Conservation (phyloP, 331 rosid genomes). For the Arachis monticola region DNA sequence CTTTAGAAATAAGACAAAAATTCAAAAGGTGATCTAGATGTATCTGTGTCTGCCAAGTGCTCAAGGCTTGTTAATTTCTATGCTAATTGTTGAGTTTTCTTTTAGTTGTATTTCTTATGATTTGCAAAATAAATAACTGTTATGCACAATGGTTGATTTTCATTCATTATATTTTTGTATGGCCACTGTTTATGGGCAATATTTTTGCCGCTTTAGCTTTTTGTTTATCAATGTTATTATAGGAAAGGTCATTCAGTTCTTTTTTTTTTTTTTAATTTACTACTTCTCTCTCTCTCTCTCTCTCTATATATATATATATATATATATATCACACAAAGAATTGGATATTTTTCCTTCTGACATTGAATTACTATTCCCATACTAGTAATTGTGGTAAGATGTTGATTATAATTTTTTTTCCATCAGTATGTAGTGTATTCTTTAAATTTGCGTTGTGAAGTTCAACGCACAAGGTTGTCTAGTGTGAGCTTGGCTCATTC, state of each 20-base stretch:
- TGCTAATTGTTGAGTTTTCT: constrained; percentile 12
- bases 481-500: constrained; percentile 25
- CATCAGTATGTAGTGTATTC: background rate
- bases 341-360: constrained; percentile 6
- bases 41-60: background rate
- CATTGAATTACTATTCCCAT: background rate
- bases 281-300: too few relatives aligned
- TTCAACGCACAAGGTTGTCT: constrained; percentile 8
- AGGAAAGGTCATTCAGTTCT: background rate
- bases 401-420: constrained; percentile 4
- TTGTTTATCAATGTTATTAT: background rate
- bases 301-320: too few relatives aligned
- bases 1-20: constrained; percentile 23
- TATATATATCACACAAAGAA: background rate
- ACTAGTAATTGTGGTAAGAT: constrained; percentile 1
- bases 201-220: background rate
- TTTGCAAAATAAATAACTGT: constrained; percentile 1
- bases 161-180: constrained; percentile 20
- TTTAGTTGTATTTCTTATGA: background rate
- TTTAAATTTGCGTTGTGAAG: constrained; percentile 21
- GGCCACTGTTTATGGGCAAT: background rate
- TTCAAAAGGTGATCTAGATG: constrained; percentile 17
- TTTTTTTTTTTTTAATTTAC: background rate
- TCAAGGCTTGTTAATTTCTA: constrained; percentile 15
- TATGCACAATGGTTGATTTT: constrained; percentile 17